These are phyloP conservation scores for Lunasporangiospora selenospora DNA, from an alignment of 192 early-diverging fungal species.

Conservation along the genomic window DNA sequence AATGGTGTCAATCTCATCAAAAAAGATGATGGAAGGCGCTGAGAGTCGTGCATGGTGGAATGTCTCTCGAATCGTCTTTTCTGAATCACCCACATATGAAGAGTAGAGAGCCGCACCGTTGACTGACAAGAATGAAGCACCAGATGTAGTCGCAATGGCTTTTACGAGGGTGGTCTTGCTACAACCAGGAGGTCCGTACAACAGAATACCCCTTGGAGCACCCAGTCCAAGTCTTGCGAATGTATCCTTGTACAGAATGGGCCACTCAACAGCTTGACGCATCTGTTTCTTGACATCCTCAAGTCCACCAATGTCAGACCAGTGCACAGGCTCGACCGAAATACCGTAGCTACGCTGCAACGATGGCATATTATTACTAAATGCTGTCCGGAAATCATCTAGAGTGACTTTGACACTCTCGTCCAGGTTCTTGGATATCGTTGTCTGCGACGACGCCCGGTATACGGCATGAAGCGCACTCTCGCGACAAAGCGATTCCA, in stretches of 20 bases:
- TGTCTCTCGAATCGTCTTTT: slow-evolving; percentile 73
- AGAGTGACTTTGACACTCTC: slow-evolving; percentile 50
- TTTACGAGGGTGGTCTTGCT: slow-evolving; percentile 96
- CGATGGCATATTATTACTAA: slow-evolving; percentile 72
- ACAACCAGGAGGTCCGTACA: slow-evolving; percentile 98
- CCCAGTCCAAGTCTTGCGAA: slow-evolving; percentile 80
- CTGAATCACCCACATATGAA: slow-evolving; percentile 86
- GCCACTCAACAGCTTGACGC: slow-evolving; percentile 91
- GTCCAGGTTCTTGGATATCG: no score
- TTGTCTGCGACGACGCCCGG: no score
- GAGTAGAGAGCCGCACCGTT: slow-evolving; percentile 84
- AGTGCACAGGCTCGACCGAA: slow-evolving; percentile 64
- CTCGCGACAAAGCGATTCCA: slow-evolving; percentile 84
- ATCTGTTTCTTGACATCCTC: slow-evolving; percentile 82
- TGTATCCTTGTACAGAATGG: slow-evolving; percentile 69
- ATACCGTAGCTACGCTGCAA: slow-evolving; percentile 72
- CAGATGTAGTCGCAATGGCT: slow-evolving; percentile 80
- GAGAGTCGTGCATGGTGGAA: slow-evolving; percentile 84
- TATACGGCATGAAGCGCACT: slow-evolving; percentile 67
- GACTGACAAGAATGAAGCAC: slow-evolving; percentile 79
- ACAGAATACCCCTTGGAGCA: slow-evolving; percentile 86
- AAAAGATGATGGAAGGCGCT: slow-evolving; percentile 88
- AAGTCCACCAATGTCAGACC: slow-evolving; percentile 92
- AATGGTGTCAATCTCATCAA: slow-evolving; percentile 97
- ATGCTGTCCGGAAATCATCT: slow-evolving; percentile 69